Base-by-base conservation (phyloP, 768 basidiomycete species). In the Sistotremastrum suecicum region DNA sequence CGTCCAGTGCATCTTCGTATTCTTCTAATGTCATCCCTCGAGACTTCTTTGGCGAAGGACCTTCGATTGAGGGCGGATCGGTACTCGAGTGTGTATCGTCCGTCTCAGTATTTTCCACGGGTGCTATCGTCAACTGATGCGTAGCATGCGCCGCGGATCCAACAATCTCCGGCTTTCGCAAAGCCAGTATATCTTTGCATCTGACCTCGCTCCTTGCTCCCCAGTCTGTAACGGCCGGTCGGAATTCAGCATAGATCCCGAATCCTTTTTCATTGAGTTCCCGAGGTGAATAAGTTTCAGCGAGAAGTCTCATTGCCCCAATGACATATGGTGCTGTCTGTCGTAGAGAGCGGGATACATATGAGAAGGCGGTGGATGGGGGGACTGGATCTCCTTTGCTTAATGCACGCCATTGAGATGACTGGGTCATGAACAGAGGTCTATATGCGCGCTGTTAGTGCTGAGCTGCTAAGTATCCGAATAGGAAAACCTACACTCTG, bases 201-300 rank as follows among this genome's bases (percentile, higher is more conserved):
- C 69, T 69, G 30, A 95, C 66, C 53, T 86, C 78, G 3, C 80
- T 84, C 46, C 75, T 72, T 58, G 81, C 75, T 4, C 92, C 92
- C 92, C 92, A 98, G 29, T 75, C 78, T 30, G 76, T 76, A 0
- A 78, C 79, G 8, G 69, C 67, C 7, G 92, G 92, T 48, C 92
- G 78, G 60, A 97, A 95, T 11, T 85, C 81, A 29, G 78, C 74
- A 58, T 97, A 98, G 38, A 98, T 67, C 12, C 70, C 63, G 67
- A 83, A 91, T 6, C 82, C 94, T 46, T 69, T 64, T 41, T 57
- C 58, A 54, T 80, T 83, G 12, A 88, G 66, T 43, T 82, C 77
- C 39, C 69, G 57, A 0, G 72, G 66, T 5, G 66, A 50, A 52
- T 75, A 85, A 50, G 74, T 80, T 33, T 68, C 62, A 3, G 77